Percentiles rank a stretch among this genome's conserved stretches.
phyloP scores from a whole-genome alignment of 2,329 filamentous ascomycete genomes.

The Penicillium digitatum region DNA sequence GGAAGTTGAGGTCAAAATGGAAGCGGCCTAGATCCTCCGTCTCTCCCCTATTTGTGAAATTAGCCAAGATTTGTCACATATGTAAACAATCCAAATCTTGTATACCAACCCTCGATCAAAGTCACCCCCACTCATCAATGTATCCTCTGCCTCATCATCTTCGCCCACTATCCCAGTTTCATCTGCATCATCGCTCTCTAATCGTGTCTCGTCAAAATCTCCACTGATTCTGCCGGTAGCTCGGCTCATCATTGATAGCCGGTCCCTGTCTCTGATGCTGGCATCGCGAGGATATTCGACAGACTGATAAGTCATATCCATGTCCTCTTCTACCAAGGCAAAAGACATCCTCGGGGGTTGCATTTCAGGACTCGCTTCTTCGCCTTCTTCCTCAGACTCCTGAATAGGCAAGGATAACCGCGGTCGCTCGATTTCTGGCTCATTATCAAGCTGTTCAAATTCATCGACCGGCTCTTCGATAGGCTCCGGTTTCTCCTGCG shows the following conservation, averaged over 20 bases:
- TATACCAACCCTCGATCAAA: conserved; percentile 38
- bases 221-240: conserved; percentile 47
- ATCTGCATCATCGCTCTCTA: conserved; percentile 44
- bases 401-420: conserved; percentile 47
- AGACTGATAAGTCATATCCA: conserved; percentile 41
- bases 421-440: conserved; percentile 43
- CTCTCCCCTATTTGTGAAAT: conserved; percentile 36
- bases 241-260: conserved; percentile 44
- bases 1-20: conserved; percentile 41
- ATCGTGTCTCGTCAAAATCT: conserved; percentile 48
- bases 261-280: conserved; percentile 36
- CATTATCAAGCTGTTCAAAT: conserved; percentile 48
- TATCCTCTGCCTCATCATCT: conserved; percentile 33
- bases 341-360: conserved; percentile 40
- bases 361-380: conserved; percentile 40
- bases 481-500: conserved; percentile 32
- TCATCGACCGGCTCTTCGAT: conserved; percentile 26
- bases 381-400: conserved; percentile 43
- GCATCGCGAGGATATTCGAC: conserved; percentile 45
- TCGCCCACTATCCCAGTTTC: conserved; percentile 39
- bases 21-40: conserved; percentile 44
- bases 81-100: conserved; percentile 7
- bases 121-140: conserved; percentile 36
- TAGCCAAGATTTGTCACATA: conserved; percentile 18
- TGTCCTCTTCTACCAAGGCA: conserved; percentile 46